A percentile compares a stretch with the other conserved stretches of the same genome.
Evolutionary conservation across 805 yeast species (phyloP).

Genomic region (Lipomyces yamadae): DNA sequence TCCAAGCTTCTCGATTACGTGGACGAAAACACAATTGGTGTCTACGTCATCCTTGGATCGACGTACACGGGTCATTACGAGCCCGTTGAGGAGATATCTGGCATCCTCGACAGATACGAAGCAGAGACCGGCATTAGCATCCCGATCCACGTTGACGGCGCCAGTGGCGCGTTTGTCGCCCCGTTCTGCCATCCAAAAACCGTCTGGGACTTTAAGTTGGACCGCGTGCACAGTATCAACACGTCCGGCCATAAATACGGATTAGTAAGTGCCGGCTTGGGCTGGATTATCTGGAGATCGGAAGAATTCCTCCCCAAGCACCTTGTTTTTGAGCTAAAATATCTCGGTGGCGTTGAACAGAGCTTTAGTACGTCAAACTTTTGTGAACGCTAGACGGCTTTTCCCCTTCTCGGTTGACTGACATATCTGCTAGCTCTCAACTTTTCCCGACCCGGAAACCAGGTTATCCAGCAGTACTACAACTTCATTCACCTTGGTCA

Average conservation of each 20-base stretch:
- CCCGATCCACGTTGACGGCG: slow-evolving; percentile 93
- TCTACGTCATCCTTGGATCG: slow-evolving; percentile 85
- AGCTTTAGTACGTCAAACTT: slow-evolving; percentile 56
- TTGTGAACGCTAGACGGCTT: background rate
- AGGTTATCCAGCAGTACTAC: slow-evolving; percentile 85
- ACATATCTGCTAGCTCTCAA: slow-evolving; percentile 54
- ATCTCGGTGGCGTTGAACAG: slow-evolving; percentile 87
- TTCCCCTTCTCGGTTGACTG: background rate
- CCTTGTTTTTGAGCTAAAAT: slow-evolving; percentile 75
- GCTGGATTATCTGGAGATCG: slow-evolving; percentile 88
- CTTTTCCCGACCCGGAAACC: slow-evolving; percentile 92
- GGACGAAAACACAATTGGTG: slow-evolving; percentile 93
- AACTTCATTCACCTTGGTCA: slow-evolving; percentile 73
- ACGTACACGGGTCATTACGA: slow-evolving; percentile 95
- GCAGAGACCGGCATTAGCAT: slow-evolving; percentile 66
- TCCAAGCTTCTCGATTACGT: slow-evolving; percentile 62
- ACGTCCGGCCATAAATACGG: slow-evolving; percentile 95
- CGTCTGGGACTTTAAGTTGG: slow-evolving; percentile 81
- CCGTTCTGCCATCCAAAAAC: slow-evolving; percentile 79
- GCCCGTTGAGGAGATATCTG: slow-evolving; percentile 63
- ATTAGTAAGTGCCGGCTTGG: slow-evolving; percentile 85
- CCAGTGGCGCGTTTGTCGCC: slow-evolving; percentile 87
- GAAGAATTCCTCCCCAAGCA: slow-evolving; percentile 66
- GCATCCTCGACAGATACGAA: slow-evolving; percentile 73
- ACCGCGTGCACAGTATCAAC: slow-evolving; percentile 82